Evolutionary conservation across 1,284 basidiomycete species (phyloP), one percentile per base, ranked within the genome.

Genomic region (Pseudozyma thailandica): DNA sequence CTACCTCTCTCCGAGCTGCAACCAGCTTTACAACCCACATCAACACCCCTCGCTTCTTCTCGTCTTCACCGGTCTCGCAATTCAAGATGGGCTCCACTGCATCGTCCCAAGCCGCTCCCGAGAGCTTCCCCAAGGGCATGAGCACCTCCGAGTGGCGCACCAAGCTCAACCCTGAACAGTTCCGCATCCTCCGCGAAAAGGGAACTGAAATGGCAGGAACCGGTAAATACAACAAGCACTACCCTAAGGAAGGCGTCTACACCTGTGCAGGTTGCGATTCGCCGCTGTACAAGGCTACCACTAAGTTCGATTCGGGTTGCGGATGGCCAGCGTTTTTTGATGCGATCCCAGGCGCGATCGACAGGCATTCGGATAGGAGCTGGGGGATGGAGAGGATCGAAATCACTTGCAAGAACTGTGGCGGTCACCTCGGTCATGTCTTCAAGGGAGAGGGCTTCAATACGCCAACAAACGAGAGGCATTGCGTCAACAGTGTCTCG

Each of bases 251-350:
- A 1, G 84, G 94, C 20, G 86, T 90, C 0, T 97, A 95, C 83
- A 83, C 76, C n/a, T 84, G 83, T 44, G 83, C 82, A 0, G 83
- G 81, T 6, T 84, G 83, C 66, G 66, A 77, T 23, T 71, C 81
- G 39, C 83, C 83, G 2, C 74, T 84, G 16, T 85, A 85, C 72
- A 84, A 85, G 85, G 92, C 91, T 76, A 87, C 86, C 28, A 93
- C 92, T 70, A 97, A 97, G 85, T 97, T 96, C 84, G 88, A 91
- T 77, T 93, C 91, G 56, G 92, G 93, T 10, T 97, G 93, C 79
- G 94, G 93, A 28, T 97, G 93, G 93, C 94, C 93, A n/a, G 93
- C 93, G 1, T 97, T 94, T 87, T 97, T 91, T 82, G 93, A 95
- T 80, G 92, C 92, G 3, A 89, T 96, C 59, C 94, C 93, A 1